Conservation (phyloP, 352 stramenopile genomes). For the Pythium monospermum region DNA sequence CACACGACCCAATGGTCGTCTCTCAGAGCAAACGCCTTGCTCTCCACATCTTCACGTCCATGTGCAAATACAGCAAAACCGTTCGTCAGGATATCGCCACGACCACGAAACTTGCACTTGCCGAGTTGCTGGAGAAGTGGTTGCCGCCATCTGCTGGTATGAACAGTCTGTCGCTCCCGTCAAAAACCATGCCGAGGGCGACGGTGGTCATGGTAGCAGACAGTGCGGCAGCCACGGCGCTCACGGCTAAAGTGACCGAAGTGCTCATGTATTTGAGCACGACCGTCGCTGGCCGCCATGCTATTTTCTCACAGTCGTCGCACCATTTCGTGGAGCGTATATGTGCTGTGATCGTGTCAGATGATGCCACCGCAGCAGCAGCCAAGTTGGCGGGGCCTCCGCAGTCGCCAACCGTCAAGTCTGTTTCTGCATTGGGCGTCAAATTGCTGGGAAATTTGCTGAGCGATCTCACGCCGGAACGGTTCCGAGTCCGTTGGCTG, state of each 20-base stretch:
- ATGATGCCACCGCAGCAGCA: slow-evolving; percentile 6
- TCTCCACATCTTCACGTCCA: slow-evolving; percentile 28
- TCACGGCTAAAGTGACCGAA: slow-evolving; percentile 24
- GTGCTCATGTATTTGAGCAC: slow-evolving; percentile 31
- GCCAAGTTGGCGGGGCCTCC: not conserved
- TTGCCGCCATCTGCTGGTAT: no score
- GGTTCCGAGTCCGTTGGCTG: slow-evolving; percentile 23
- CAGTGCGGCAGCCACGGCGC: not conserved
- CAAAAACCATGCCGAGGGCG: no score
- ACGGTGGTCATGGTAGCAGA: no score
- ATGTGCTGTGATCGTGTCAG: slow-evolving; percentile 14
- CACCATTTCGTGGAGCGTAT: slow-evolving; percentile 18
- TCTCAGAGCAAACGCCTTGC: slow-evolving; percentile 16
- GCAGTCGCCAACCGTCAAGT: slow-evolving; percentile 4
- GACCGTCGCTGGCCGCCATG: slow-evolving; percentile 13
- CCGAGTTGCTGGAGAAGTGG: slow-evolving; percentile 29
- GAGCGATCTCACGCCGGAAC: slow-evolving; percentile 21
- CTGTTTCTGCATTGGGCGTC: slow-evolving; percentile 17
- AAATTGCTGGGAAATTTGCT: slow-evolving; percentile 52
- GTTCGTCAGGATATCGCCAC: slow-evolving; percentile 26
- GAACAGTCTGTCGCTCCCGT: no score
- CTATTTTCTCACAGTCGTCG: slow-evolving; percentile 20
- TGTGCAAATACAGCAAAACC: slow-evolving; percentile 33
- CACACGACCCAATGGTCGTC: no score
- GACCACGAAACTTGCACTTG: slow-evolving; percentile 18